phyloP scores from a whole-genome alignment of 306 rosid genomes.

The Quercus cerris region DNA sequence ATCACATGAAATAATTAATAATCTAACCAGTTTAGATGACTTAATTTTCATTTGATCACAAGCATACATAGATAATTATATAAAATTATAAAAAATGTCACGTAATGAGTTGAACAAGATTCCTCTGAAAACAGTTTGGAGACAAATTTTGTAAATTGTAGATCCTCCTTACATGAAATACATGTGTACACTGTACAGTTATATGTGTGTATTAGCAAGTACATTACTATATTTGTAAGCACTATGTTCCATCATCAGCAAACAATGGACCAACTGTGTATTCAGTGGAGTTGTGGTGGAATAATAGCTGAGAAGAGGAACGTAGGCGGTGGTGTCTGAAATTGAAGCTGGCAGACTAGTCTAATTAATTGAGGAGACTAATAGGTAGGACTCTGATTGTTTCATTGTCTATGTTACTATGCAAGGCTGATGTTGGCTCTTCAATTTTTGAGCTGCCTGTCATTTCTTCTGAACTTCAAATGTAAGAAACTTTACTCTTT shows the following conservation, averaged over 20 bases:
- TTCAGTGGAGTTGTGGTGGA: background rate
- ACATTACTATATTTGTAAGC: background rate
- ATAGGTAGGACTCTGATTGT: background rate
- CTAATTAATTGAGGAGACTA: background rate
- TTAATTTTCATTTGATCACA: no score
- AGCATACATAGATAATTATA: no score
- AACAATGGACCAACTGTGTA: background rate
- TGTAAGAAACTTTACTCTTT: no score
- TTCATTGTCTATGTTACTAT: background rate
- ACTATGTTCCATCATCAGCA: background rate
- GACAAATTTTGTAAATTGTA: slow-evolving; percentile 3
- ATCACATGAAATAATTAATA: no score
- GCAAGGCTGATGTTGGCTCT: no score
- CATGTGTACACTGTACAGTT: background rate
- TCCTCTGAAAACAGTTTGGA: no score
- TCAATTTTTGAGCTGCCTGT: background rate
- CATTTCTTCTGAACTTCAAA: background rate
- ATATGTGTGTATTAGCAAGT: background rate
- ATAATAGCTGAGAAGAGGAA: background rate
- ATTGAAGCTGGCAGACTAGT: background rate
- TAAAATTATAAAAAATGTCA: no score
- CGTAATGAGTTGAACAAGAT: no score
- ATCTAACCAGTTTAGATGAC: no score
- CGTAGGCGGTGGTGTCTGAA: background rate
- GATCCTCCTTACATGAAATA: background rate